Evolutionary conservation across 2,329 filamentous ascomycete species (phyloP), one percentile per base, ranked within the genome.

Genomic region (Orbilia javanica): DNA sequence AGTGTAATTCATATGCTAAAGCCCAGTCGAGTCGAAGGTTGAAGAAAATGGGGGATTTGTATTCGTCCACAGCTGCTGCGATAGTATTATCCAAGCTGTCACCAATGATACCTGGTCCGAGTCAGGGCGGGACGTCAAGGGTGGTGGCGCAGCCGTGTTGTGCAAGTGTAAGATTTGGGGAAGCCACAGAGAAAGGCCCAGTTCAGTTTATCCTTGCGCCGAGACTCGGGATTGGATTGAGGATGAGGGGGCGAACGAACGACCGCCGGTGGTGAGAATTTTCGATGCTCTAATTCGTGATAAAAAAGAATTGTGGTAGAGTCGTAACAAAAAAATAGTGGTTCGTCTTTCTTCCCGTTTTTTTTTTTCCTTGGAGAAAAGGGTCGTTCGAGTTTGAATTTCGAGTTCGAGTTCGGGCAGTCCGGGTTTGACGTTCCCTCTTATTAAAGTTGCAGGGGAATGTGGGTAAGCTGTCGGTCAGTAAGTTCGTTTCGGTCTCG

Each of bases 371-470:
- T 34, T 34, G 31, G 13, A 18, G 39, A 44, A 64, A 63, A 64
- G 34, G 27, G 42, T 64, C 20, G 60, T 25, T 68, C 36, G 34
- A 39, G 34, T 18, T 44, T 13, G 36, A 39, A 13, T 15, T 39
- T n/a, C n/a, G n/a, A 15, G n/a, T 39, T 15, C 11, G 65, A 52
- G 36, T n/a, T n/a, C n/a, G 50, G 25, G 25, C 63, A 46, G 64
- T 55, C 36, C 22, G 34, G 36, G 27, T 69, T 60, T 60, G 50
- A 60, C 3, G 39, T 62, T 39, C 18, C 8, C 13, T 44, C 55
- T 70, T 50, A 70, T 46, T 50, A 70, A 70, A 50, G 52, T 60
- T 27, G 42, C 60, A 64, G 60, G 60, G 36, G 39, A 25, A 46
- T 46, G 29, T n/a, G 42, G 42, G 60, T 64, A 46, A 64, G 60